Base-by-base conservation (phyloP, 768 basidiomycete genomes). In the Piloderma croceum region DNA sequence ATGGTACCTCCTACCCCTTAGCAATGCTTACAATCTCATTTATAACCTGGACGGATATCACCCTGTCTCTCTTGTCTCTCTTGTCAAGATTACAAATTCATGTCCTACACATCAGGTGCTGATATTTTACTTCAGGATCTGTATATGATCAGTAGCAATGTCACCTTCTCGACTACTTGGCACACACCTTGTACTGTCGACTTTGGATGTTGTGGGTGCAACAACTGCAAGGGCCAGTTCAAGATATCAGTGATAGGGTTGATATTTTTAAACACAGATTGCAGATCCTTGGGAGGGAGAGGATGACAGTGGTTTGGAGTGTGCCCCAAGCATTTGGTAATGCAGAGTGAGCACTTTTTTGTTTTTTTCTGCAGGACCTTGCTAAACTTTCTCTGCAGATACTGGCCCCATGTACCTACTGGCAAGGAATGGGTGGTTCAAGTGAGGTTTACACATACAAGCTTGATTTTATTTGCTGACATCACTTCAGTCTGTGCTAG, bases 291-390 rank as follows among this genome's bases (percentile, higher is more conserved):
- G 83, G 81, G 2, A 83, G 83, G 78, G 78, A 80, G 47, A 64
- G 75, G 9, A 75, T 70, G 5, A 80, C 83, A 53, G 73, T 80
- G 2, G 70, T 87, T 1, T 89, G 86, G 88, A 77, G 79, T 2
- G 86, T 89, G 1, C 83, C 85, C 1, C 87, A 90, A 58, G 85
- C 73, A 0, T 90, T 90, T 53, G 83, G 83, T 20, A 72, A 71
- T 41, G 53, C 50, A 5, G 47, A 60, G 64, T 68, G 20, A 43
- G 60, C 50, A 4, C 1, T 5, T 2, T 24, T 1, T 18, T 9
- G 5, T 17, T 11, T 5, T 6, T 2, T 3, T 34, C 18, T 25
- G 6, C 15, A 18, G 15, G 17, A 9, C 2, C n/a, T 17, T 32
- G 11, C 7, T 7, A 12, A 22, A 23, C 22, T 7, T 51, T 47